Conservation (phyloP, 768 basidiomycete species). For the Leccinum sublutescens region DNA sequence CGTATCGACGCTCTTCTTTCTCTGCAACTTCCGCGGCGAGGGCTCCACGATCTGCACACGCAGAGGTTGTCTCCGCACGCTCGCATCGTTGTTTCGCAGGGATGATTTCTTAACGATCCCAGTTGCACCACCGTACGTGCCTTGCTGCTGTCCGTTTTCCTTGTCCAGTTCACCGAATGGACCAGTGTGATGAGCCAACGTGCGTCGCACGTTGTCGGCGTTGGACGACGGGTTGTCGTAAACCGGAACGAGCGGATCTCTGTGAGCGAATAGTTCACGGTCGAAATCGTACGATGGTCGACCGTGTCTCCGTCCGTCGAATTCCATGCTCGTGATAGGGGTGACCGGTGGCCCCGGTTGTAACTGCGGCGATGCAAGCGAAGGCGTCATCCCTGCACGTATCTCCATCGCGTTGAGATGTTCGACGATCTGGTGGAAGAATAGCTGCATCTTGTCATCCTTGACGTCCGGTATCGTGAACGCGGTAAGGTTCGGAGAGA, state of each 20-base stretch:
- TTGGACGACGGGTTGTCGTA: conserved; percentile 13
- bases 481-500: conserved; percentile 41
- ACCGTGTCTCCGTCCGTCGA: conserved; percentile 16
- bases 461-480: conserved; percentile 67
- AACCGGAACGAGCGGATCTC: conserved; percentile 38
- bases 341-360: conserved; percentile 8
- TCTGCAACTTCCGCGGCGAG: conserved; percentile 36
- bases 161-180: conserved; percentile 45
- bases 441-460: conserved; percentile 75
- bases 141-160: conserved; percentile 45
- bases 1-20: conserved; percentile 21
- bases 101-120: conserved; percentile 45
- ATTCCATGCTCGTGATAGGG: conserved; percentile 18
- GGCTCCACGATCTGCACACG: conserved; percentile 59
- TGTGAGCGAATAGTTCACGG: conserved; percentile 10
- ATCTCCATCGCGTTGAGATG: conserved; percentile 75
- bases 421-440: conserved; percentile 82
- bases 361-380: conserved; percentile 18
- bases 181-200: not conserved
- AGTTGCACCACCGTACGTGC: not conserved
- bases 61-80: conserved; percentile 20
- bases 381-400: conserved; percentile 35
- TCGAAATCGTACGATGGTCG: conserved; percentile 7
- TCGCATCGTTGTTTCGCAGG: conserved; percentile 32
- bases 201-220: not conserved